Evolutionary conservation across 139 green algal species (phyloP).

Genomic region (Chlamydomonas sp.): DNA sequence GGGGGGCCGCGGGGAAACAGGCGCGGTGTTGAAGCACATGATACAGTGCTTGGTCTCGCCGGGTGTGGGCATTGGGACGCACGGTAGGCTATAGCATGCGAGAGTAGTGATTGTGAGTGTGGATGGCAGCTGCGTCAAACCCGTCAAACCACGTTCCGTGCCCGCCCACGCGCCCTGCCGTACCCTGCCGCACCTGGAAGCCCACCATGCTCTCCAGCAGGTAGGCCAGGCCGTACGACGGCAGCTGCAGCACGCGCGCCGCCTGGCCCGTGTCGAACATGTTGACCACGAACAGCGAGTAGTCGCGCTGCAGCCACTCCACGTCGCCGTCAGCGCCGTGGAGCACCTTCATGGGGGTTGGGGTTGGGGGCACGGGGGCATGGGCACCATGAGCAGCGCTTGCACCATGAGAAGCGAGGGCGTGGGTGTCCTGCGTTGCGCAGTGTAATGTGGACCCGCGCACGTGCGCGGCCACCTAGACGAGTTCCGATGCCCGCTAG

Average conservation of each 20-base stretch:
- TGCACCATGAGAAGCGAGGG: background rate
- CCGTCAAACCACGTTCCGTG: slow-evolving; percentile 26
- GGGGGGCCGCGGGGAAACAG: background rate
- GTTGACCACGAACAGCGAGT: slow-evolving; percentile 94
- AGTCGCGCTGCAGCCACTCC: slow-evolving; percentile 92
- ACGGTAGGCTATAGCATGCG: too few relatives aligned
- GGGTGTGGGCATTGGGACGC: too few relatives aligned
- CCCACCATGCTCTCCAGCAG: slow-evolving; percentile 84
- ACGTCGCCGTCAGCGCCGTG: slow-evolving; percentile 92
- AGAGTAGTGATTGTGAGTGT: too few relatives aligned
- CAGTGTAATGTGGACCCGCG: background rate
- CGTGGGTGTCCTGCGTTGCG: background rate
- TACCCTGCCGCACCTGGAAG: slow-evolving; percentile 37
- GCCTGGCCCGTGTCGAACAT: slow-evolving; percentile 97
- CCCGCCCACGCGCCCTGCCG: background rate
- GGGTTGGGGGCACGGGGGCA: background rate
- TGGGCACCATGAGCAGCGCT: background rate
- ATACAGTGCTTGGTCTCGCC: too few relatives aligned
- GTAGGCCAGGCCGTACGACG: slow-evolving; percentile 71
- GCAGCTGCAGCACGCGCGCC: slow-evolving; percentile 67
- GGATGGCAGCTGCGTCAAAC: too few relatives aligned
- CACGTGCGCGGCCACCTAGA: too few relatives aligned
- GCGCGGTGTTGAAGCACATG: background rate
- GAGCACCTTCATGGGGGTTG: slow-evolving; percentile 65
- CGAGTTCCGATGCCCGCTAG: too few relatives aligned